Conservation (phyloP, 257 asterid genomes). For the Capsicum pubescens region DNA sequence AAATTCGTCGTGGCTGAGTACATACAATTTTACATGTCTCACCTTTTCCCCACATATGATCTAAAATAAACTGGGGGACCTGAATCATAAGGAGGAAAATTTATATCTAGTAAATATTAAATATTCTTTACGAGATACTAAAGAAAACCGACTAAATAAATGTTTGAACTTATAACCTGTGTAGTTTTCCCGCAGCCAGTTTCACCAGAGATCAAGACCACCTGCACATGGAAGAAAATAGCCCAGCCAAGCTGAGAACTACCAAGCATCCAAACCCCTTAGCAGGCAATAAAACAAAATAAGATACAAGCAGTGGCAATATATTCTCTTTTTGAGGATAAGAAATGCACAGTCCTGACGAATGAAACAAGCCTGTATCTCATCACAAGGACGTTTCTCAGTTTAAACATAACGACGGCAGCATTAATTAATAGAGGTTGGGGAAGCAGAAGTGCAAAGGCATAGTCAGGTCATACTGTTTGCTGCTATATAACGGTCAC, state of each 20-base stretch:
- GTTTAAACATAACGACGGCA: neutral
- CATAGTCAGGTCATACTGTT: neutral
- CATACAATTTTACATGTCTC: conserved; percentile 87
- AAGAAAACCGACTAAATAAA: conserved; percentile 10
- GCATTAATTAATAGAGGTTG: conserved; percentile 11
- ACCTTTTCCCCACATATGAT: conserved; percentile 85
- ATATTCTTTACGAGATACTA: conserved; percentile 1
- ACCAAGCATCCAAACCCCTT: conserved; percentile 26
- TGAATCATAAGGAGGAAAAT: conserved; percentile 37
- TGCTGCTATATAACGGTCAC: conserved; percentile 42
- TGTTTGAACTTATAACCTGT: conserved; percentile 56
- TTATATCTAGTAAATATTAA: neutral
- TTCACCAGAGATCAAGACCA: conserved; percentile 92
- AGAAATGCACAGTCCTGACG: neutral
- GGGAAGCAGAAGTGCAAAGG: conserved; percentile 18
- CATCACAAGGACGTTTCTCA: neutral
- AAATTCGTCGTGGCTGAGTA: conserved; percentile 92
- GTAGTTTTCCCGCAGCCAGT: conserved; percentile 99
- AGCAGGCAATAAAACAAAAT: conserved; percentile 17
- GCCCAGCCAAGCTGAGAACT: conserved; percentile 7
- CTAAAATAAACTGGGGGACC: conserved; percentile 95
- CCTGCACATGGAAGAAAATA: conserved; percentile 53
- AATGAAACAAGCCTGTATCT: conserved; percentile 12
- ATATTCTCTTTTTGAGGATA: conserved; percentile 14
- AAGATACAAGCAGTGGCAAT: conserved; percentile 20